phyloP scores from a whole-genome alignment of 83 land plant species.

The Picea engelmannii region DNA sequence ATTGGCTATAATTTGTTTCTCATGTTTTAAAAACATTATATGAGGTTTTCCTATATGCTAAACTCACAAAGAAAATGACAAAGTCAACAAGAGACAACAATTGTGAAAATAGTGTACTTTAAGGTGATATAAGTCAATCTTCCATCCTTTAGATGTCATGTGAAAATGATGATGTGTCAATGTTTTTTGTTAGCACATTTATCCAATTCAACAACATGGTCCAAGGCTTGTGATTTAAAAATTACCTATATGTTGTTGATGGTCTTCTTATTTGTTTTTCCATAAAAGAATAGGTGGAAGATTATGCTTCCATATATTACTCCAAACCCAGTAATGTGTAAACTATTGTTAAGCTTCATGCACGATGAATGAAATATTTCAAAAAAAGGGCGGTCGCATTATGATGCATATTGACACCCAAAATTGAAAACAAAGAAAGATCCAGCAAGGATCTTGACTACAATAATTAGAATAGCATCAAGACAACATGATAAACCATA shows the following conservation, averaged over 20 bases:
- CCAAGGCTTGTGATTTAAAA: conserved; percentile 24
- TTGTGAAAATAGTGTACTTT: too few relatives aligned
- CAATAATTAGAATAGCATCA: conserved; percentile 70
- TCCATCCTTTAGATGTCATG: too few relatives aligned
- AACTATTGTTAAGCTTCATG: conserved; percentile 61
- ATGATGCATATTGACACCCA: conserved; percentile 83
- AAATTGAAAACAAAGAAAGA: conserved; percentile 61
- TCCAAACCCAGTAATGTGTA: conserved; percentile 30
- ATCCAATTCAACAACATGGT: too few relatives aligned
- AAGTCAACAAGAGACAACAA: too few relatives aligned
- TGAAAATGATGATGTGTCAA: too few relatives aligned
- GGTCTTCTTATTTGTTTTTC: conserved; percentile 83
- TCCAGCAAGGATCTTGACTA: conserved; percentile 48
- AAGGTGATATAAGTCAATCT: too few relatives aligned
- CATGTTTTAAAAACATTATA: too few relatives aligned
- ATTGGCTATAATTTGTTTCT: too few relatives aligned
- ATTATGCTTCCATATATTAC: conserved; percentile 60
- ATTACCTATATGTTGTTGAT: conserved; percentile 90
- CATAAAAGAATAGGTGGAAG: conserved; percentile 58
- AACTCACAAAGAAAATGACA: too few relatives aligned
- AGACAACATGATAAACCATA: conserved; percentile 88
- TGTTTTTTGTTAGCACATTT: too few relatives aligned
- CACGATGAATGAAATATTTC: conserved; percentile 71
- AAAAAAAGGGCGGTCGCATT: conserved; percentile 50
- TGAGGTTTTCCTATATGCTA: too few relatives aligned